These are phyloP conservation scores for Boletus edulis DNA, from an alignment of 768 basidiomycete species.

Conservation along the genomic window DNA sequence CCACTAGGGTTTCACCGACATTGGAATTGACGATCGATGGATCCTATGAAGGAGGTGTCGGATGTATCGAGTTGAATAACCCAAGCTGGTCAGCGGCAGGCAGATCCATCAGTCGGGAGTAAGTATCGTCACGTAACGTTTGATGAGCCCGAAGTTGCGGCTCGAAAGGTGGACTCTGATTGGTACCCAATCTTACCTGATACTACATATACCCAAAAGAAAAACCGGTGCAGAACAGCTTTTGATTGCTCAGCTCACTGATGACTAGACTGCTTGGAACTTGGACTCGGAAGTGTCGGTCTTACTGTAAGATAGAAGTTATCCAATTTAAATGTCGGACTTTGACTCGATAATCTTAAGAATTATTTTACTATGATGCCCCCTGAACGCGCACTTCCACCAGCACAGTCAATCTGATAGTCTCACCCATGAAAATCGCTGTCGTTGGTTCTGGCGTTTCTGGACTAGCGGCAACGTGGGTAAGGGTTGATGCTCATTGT, in stretches of 20 bases:
- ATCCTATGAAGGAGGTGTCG: slow-evolving; percentile 66
- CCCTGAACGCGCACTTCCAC: background rate
- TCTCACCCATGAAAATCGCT: slow-evolving; percentile 45
- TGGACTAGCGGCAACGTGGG: slow-evolving; percentile 78
- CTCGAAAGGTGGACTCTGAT: too few relatives aligned
- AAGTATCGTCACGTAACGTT: too few relatives aligned
- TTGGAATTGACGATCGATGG: slow-evolving; percentile 55
- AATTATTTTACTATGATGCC: background rate
- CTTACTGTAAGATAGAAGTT: background rate
- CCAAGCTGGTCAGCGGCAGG: slow-evolving; percentile 48
- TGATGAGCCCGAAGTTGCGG: too few relatives aligned
- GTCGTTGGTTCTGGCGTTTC: slow-evolving; percentile 79
- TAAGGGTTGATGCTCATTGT: slow-evolving; percentile 22
- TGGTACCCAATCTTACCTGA: too few relatives aligned
- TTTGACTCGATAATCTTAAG: too few relatives aligned
- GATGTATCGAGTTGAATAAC: slow-evolving; percentile 52
- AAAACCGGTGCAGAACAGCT: too few relatives aligned
- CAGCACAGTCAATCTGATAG: background rate
- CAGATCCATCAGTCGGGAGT: slow-evolving; percentile 2
- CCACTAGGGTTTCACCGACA: slow-evolving; percentile 45
- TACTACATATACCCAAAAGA: too few relatives aligned
- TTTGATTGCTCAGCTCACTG: too few relatives aligned
- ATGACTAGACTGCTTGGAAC: too few relatives aligned
- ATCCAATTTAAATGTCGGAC: background rate
- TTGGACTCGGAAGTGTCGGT: too few relatives aligned